phyloP scores from a whole-genome alignment of 805 yeast genomes.

The Candida ovalis region DNA sequence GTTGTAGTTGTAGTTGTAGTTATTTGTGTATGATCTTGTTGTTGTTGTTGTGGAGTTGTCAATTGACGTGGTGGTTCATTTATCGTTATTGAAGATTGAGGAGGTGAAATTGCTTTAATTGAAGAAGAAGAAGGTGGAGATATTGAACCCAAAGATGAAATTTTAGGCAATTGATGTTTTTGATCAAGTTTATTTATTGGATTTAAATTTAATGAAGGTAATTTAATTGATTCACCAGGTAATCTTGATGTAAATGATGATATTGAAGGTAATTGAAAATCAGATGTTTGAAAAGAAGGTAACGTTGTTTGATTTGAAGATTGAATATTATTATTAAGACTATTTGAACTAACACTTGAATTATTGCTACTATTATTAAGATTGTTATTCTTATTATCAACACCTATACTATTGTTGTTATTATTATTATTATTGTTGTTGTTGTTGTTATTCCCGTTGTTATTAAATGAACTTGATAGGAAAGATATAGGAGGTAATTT shows the following conservation, averaged over 20 bases:
- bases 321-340: background rate
- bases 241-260: conserved; percentile 27
- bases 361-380: too few relatives aligned
- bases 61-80: background rate
- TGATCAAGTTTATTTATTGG: background rate
- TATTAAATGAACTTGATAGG: conserved; percentile 11
- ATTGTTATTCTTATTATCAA: background rate
- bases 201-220: conserved; percentile 14
- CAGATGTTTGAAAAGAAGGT: conserved; percentile 7
- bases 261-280: conserved; percentile 37
- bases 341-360: too few relatives aligned
- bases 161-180: background rate
- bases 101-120: too few relatives aligned
- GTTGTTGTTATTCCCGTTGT: conserved; percentile 5
- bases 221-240: conserved; percentile 7
- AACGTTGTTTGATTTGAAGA: background rate
- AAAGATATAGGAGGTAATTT: conserved; percentile 28
- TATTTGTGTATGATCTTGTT: conserved; percentile 1
- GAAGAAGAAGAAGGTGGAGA: conserved; percentile 4
- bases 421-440: conserved; percentile 1
- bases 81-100: conserved; percentile 4
- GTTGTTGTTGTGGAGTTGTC: conserved; percentile 3
- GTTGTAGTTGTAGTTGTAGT: too few relatives aligned
- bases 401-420: conserved; percentile 4
- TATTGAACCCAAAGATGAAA: conserved; percentile 1